These are phyloP conservation scores for Dothistroma pini DNA, from an alignment of 2,329 filamentous ascomycete genomes.

Conservation along the genomic window DNA sequence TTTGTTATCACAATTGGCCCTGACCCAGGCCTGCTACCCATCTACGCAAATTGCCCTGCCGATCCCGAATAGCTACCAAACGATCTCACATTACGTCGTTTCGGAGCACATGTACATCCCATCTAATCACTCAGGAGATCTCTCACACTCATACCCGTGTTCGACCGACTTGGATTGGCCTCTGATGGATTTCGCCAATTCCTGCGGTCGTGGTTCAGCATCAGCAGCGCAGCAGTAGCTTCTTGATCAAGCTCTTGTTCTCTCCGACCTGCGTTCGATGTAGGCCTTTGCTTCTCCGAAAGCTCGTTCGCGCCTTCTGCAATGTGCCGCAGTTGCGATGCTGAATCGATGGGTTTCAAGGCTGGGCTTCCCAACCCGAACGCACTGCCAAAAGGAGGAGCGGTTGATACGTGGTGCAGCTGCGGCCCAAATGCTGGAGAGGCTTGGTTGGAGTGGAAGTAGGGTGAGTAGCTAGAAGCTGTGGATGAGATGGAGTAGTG, in stretches of 20 bases:
- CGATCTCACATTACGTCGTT: background rate
- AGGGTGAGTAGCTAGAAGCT: slow-evolving; percentile 35
- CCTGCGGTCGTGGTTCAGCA: slow-evolving; percentile 78
- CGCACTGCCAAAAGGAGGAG: slow-evolving; percentile 18
- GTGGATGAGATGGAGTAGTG: slow-evolving; percentile 41
- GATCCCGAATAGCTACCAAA: background rate
- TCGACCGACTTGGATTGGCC: slow-evolving; percentile 13
- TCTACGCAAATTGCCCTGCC: background rate
- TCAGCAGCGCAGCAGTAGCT: slow-evolving; percentile 79
- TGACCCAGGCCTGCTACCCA: background rate
- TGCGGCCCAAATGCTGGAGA: slow-evolving; percentile 58
- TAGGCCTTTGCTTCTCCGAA: slow-evolving; percentile 23
- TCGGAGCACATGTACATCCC: no score
- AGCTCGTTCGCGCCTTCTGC: slow-evolving; percentile 29
- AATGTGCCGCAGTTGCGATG: slow-evolving; percentile 25
- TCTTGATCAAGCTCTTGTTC: slow-evolving; percentile 57
- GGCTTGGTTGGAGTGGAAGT: slow-evolving; percentile 47
- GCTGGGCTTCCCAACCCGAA: slow-evolving; percentile 39
- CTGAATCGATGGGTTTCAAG: slow-evolving; percentile 54
- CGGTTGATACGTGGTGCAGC: slow-evolving; percentile 26
- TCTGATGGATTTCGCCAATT: slow-evolving; percentile 36
- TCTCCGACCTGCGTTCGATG: slow-evolving; percentile 18
- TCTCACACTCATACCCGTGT: slow-evolving; percentile 43
- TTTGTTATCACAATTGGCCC: background rate
- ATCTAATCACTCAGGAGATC: slow-evolving; percentile 42